These are phyloP conservation scores for Macadamia tetraphylla DNA, from an alignment of 164 flowering plant species.

Conservation along the genomic window DNA sequence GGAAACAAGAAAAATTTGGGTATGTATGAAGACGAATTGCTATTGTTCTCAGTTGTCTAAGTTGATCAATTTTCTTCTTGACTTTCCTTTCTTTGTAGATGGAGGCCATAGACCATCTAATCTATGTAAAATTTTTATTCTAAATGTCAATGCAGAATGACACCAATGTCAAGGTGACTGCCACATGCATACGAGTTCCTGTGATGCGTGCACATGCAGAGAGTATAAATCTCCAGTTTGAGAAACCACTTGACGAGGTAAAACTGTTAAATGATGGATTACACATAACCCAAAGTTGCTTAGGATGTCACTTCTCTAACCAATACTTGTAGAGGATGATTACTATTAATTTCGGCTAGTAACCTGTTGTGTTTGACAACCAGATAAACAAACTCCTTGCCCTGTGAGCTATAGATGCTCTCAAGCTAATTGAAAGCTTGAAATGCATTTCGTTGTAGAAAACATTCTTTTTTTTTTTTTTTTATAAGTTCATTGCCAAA, in stretches of 20 bases:
- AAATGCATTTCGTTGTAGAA: too few species aligned
- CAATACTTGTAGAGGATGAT: background rate
- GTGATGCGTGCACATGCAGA: slow-evolving; percentile 99
- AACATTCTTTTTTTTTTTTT: too few species aligned
- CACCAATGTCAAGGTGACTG: slow-evolving; percentile 74
- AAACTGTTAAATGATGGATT: background rate
- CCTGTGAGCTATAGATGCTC: too few species aligned
- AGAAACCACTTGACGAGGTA: slow-evolving; percentile 95
- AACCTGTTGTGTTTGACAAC: too few species aligned
- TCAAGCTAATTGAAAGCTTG: too few species aligned
- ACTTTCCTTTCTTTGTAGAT: background rate
- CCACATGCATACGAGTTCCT: slow-evolving; percentile 95
- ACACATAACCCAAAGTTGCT: background rate
- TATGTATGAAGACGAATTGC: slow-evolving; percentile 19
- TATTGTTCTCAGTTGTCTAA: background rate
- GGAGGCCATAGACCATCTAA: background rate
- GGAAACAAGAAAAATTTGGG: slow-evolving; percentile 98
- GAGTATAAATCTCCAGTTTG: slow-evolving; percentile 91
- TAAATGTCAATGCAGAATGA: slow-evolving; percentile 49
- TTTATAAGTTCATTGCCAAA: too few species aligned
- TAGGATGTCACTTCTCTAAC: background rate
- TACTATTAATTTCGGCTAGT: background rate
- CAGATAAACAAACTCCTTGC: too few species aligned
- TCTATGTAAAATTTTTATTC: background rate
- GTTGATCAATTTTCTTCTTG: background rate